A percentile compares a stretch with the other conserved stretches of the same genome.
phyloP scores from a whole-genome alignment of 1,139 yeast species.

The Pichia sp. region DNA sequence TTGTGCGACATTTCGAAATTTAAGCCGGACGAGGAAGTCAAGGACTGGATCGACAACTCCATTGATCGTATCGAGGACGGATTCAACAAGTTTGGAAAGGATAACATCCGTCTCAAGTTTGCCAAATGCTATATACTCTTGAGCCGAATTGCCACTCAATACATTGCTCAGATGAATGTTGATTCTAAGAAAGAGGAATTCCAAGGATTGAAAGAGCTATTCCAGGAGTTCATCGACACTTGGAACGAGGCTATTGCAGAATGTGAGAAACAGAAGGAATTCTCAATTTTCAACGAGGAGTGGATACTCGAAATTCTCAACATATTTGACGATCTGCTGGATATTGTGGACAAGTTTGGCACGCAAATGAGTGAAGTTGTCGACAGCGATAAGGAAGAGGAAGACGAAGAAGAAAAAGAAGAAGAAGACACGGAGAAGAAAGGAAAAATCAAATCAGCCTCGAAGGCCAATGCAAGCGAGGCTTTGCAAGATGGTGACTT shows the following conservation, averaged over 20 bases:
- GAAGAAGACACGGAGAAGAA: slow-evolving; percentile 31
- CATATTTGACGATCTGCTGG: slow-evolving; percentile 54
- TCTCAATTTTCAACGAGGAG: slow-evolving; percentile 24
- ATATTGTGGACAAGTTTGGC: slow-evolving; percentile 63
- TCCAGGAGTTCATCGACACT: slow-evolving; percentile 10
- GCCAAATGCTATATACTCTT: slow-evolving; percentile 55
- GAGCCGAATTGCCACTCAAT: slow-evolving; percentile 56
- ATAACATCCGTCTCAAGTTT: slow-evolving; percentile 31
- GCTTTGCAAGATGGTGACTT: slow-evolving; percentile 26
- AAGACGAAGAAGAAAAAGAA: slow-evolving; percentile 35
- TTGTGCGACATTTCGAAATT: slow-evolving; percentile 64
- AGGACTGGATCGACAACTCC: slow-evolving; percentile 52
- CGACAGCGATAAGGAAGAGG: slow-evolving; percentile 45
- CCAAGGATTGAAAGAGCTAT: slow-evolving; percentile 38
- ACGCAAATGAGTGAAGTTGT: slow-evolving; percentile 47
- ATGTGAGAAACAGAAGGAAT: slow-evolving; percentile 29
- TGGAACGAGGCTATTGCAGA: slow-evolving; percentile 30
- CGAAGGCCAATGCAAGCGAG: slow-evolving; percentile 29
- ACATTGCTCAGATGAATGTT: slow-evolving; percentile 45
- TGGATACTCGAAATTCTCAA: slow-evolving; percentile 27
- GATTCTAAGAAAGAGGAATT: slow-evolving; percentile 38
- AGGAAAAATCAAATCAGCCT: slow-evolving; percentile 23
- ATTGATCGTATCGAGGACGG: slow-evolving; percentile 68
- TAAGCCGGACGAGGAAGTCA: slow-evolving; percentile 33
- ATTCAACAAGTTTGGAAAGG: slow-evolving; percentile 40